phyloP scores from a whole-genome alignment of 1,284 basidiomycete genomes.

The Apiotrichum domesticum region DNA sequence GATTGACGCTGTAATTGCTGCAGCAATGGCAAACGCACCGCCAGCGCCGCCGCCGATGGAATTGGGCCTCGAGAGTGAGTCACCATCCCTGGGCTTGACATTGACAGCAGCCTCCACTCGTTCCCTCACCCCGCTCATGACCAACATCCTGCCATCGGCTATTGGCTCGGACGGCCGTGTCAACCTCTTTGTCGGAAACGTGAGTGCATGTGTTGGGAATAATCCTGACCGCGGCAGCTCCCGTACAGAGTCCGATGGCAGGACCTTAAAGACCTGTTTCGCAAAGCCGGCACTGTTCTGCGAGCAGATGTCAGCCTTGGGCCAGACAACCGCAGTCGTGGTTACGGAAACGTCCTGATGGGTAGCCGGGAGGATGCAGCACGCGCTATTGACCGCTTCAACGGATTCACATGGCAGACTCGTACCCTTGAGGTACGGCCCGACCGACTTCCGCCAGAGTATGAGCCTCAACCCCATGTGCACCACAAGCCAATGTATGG shows the following conservation, averaged over 20 bases:
- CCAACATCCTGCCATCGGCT: constrained; percentile 44
- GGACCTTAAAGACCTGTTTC: constrained; percentile 95
- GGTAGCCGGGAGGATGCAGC: constrained; percentile 87
- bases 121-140: constrained; percentile 42
- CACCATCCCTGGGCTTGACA: neutral
- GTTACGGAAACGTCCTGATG: constrained; percentile 88
- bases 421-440: constrained; percentile 81
- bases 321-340: constrained; percentile 83
- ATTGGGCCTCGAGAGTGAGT: constrained; percentile 25
- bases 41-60: constrained; percentile 28
- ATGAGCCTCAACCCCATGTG: constrained; percentile 50
- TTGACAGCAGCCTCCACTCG: constrained; percentile 22
- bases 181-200: constrained; percentile 84
- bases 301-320: constrained; percentile 89
- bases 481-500: constrained; percentile 24
- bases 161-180: constrained; percentile 67
- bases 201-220: constrained; percentile 46
- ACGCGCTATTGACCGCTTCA: constrained; percentile 71
- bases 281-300: constrained; percentile 87
- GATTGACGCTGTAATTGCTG: constrained; percentile 45
- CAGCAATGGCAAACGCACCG: constrained; percentile 44
- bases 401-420: constrained; percentile 87
- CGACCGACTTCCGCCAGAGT: constrained; percentile 62
- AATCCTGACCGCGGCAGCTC: constrained; percentile 51
- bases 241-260: constrained; percentile 93